These are phyloP conservation scores for Xylaria venustula DNA, from an alignment of 495 filamentous ascomycete genomes.

Conservation along the genomic window DNA sequence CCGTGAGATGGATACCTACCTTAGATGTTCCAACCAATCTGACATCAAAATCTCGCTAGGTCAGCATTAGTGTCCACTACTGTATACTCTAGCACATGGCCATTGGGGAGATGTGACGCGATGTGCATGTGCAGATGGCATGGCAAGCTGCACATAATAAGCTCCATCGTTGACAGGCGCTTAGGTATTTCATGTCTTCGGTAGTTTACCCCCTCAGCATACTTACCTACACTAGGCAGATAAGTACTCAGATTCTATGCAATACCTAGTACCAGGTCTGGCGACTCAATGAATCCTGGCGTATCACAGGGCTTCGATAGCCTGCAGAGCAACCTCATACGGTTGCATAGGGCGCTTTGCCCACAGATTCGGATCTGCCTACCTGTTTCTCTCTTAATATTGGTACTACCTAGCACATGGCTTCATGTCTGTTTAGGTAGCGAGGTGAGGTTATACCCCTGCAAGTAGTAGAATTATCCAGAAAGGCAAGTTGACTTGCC, in stretches of 20 bases:
- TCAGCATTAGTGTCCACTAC: not conserved
- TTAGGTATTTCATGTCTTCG: no score
- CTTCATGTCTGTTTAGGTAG: not conserved
- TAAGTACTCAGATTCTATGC: no score
- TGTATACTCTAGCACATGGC: not conserved
- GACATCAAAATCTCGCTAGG: no score
- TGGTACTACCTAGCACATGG: not conserved
- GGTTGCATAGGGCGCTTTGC: conserved; percentile 3
- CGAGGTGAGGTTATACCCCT: not conserved
- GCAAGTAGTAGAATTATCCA: not conserved
- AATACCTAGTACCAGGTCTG: no score
- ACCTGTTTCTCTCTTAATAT: no score
- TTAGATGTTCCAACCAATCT: no score
- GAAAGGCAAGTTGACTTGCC: no score
- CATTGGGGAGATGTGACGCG: not conserved
- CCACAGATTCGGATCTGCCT: not conserved
- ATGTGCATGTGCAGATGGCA: conserved; percentile 12
- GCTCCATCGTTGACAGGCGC: conserved; percentile 1
- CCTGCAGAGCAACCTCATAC: not conserved
- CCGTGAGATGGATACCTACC: no score
- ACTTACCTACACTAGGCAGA: no score
- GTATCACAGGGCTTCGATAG: not conserved
- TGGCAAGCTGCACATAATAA: not conserved
- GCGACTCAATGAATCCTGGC: not conserved
- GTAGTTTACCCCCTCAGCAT: no score